Base-by-base conservation (phyloP, 805 yeast genomes). In the Candida manassasensis region DNA sequence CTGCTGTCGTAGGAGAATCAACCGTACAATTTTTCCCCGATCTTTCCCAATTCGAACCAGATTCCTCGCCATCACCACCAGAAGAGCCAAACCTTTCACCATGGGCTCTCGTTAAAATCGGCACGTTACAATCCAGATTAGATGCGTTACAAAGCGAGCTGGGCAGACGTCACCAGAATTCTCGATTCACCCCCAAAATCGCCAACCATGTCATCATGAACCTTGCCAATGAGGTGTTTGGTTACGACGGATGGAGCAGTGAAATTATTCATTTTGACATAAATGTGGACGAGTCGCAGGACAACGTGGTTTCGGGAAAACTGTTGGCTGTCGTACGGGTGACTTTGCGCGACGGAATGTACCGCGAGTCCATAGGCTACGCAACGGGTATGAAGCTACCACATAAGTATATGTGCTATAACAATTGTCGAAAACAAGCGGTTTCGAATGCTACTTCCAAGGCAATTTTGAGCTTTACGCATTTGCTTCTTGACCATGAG, bases 191-290 rank as follows among this genome's bases (percentile, higher is more conserved):
- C 33, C 26, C 12, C 25, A 38, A 29, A n/a, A 35, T 37, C 28
- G 39, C 41, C 19, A 25, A 35, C 13, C 27, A 35, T 26, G 40
- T 42, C 14, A 47, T 72, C 3, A 47, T 69, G 6, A 52, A 53
- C 10, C 50, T 67, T 37, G 76, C 78, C 1, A 77, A 77, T 39
- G 73, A 69, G 25, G 53, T 67, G 0, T 77, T 75, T 53, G 82
- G 81, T 0, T 72, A 58, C 47, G 63, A 73, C 40, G 82, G 83
- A 6, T 77, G 83, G 83, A 63, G 69, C 5, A 59, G 72, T 21
- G 64, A 63, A 32, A 54, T 77, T 1, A 18, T 64, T 9, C 52
- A 49, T 4, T 53, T 50, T 25, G 39, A 37, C 3, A 35, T 40
- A 6, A 43, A 49, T 15, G 35, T 25, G 4, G 18, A 10, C 7